Evolutionary conservation across 2,329 filamentous ascomycete genomes (phyloP).

Genomic region (Pseudogymnoascus pannorum): DNA sequence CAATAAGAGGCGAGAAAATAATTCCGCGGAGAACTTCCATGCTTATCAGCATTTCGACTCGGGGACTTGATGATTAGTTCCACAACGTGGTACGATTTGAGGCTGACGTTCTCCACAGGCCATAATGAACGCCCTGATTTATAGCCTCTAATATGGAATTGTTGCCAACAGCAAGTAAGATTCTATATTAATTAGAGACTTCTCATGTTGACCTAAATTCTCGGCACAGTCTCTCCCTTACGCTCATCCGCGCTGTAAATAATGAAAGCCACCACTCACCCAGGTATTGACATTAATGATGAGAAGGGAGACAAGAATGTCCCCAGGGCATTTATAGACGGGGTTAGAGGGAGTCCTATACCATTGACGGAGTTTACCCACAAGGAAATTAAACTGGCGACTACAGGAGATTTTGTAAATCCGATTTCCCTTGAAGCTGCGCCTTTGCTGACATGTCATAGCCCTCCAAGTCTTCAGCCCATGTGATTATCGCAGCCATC

Average conservation of each 20-base stretch:
- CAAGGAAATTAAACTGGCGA: not conserved
- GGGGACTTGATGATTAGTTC: not conserved
- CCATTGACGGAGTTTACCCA: not conserved
- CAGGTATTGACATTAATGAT: not conserved
- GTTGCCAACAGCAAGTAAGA: not conserved
- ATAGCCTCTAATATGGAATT: not conserved
- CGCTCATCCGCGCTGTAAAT: not conserved
- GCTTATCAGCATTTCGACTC: not conserved
- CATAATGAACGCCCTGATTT: not conserved
- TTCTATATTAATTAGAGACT: not conserved
- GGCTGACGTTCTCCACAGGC: not conserved
- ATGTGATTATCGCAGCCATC: conserved; percentile 17
- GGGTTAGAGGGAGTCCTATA: not conserved
- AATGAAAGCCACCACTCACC: not conserved
- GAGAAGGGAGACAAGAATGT: not conserved
- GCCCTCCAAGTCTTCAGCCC: not conserved
- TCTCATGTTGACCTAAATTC: not conserved
- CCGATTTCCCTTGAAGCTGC: not conserved
- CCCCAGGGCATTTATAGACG: not conserved
- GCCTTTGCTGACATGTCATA: not conserved
- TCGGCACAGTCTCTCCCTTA: not conserved
- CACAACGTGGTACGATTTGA: too few species aligned
- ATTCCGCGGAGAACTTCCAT: not conserved
- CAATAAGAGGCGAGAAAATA: not conserved
- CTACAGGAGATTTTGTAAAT: not conserved